Percentiles rank a stretch among this genome's conserved stretches.
These are phyloP conservation scores for Haematococcus sp. DNA, from an alignment of 139 green algal genomes.

Conservation along the genomic window DNA sequence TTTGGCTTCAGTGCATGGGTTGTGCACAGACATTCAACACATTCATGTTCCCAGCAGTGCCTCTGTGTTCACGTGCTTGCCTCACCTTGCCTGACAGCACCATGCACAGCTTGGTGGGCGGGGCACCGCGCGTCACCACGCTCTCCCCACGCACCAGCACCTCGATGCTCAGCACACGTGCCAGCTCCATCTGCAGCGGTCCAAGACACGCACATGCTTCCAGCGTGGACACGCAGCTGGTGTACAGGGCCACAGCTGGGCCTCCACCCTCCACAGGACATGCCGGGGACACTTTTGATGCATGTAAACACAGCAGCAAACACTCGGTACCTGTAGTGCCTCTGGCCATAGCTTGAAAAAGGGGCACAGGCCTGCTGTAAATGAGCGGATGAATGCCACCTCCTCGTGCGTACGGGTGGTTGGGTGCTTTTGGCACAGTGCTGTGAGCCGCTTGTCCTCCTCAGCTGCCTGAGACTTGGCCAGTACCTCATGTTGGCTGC, in stretches of 20 bases:
- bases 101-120: background rate
- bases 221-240: too few relatives aligned
- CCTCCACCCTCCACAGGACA: too few relatives aligned
- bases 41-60: too few relatives aligned
- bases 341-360: constrained; percentile 12
- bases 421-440: background rate
- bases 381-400: background rate
- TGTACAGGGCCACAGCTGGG: too few relatives aligned
- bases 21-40: too few relatives aligned
- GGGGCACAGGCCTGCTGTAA: background rate
- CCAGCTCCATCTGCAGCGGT: background rate
- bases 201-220: too few relatives aligned
- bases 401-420: background rate
- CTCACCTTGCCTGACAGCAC: constrained; percentile 7
- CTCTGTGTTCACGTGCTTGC: too few relatives aligned
- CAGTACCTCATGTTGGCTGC: background rate
- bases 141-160: constrained; percentile 9
- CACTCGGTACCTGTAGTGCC: too few relatives aligned
- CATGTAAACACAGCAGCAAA: too few relatives aligned
- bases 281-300: too few relatives aligned
- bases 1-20: too few relatives aligned
- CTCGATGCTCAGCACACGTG: constrained; percentile 3
- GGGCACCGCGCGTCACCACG: background rate
- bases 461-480: background rate
- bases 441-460: constrained; percentile 5